Evolutionary conservation across 1,284 basidiomycete genomes (phyloP), one percentile per base, ranked within the genome.

Genomic region (Spongispora temasekensis): DNA sequence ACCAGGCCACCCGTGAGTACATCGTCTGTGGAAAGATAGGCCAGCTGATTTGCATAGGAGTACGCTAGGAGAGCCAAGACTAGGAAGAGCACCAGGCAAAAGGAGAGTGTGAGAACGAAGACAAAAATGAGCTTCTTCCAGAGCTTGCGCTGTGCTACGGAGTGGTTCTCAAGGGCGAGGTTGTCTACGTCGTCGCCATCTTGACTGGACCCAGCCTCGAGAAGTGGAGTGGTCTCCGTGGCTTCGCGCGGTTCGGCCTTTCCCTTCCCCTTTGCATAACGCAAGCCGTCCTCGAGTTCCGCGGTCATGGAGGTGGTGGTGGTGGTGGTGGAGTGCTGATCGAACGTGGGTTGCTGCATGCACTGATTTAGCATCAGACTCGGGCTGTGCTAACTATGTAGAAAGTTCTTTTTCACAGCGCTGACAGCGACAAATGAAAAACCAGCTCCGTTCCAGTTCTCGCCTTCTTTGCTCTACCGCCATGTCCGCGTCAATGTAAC

Each of bases 11-110:
- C 75, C 37, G 83, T 74, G 44, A 90, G 68, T 57, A 90, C 73
- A 61, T 85, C 82, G 61, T 89, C 81, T 10, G 84, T 78, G 3
- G 84, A 81, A n/a, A 85, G 66, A 58, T 75, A 71, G 12, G 83
- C 79, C 1, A 83, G 81, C 44, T 79, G 79, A 19, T 87, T 78
- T 31, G 84, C 83, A 67, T 89, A 91, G 2, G 86, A 84, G 76
- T 83, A 89, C 7, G 82, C 83, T 9, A 90, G 72, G 28, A 88
- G 63, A 2, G 76, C 77, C 9, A 85, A 44, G 3, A 81, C 55
- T 15, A 82, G 66, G 55, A 83, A 77, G 9, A 77, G 35, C 15
- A 83, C 19, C 51, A 86, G 65, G 62, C 80, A 78, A 55, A 78
- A 42, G 27, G 71, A 71, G 21, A 83, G 71, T 0, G 79, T 74